Evolutionary conservation across 148 eudicot species (phyloP).

Genomic region (Cornus controversa): DNA sequence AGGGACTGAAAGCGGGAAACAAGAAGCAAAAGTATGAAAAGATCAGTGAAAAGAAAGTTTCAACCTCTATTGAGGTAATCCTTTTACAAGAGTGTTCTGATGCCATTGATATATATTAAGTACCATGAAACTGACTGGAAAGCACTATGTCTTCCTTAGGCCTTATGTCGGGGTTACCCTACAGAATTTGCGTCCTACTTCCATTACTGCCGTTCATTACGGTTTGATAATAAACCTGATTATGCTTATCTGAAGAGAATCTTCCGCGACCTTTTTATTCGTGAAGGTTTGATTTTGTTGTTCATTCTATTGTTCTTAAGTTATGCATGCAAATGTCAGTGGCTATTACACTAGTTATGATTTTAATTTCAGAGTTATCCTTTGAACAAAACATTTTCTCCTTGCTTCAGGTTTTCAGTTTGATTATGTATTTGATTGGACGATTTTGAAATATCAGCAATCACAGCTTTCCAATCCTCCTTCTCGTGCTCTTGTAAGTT

Average conservation of each 20-base stretch:
- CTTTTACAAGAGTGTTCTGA: background rate
- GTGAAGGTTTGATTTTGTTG: conserved; percentile 54
- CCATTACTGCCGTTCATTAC: conserved; percentile 81
- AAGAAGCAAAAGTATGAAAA: conserved; percentile 89
- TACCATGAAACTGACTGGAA: conserved; percentile 7
- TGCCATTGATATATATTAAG: conserved; percentile 2
- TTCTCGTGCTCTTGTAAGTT: conserved; percentile 74
- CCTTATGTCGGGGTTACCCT: conserved; percentile 85
- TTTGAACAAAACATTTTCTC: background rate
- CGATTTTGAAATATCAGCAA: conserved; percentile 55
- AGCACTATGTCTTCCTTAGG: conserved; percentile 35
- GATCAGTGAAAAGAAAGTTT: conserved; percentile 88
- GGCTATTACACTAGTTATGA: no score
- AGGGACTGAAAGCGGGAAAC: conserved; percentile 86
- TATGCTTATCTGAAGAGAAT: conserved; percentile 86
- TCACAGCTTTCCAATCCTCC: conserved; percentile 73
- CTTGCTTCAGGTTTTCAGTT: conserved; percentile 68
- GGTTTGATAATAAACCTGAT: conserved; percentile 93
- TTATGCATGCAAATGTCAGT: background rate
- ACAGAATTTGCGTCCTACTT: conserved; percentile 90
- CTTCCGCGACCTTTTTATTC: conserved; percentile 85
- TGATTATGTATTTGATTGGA: conserved; percentile 61
- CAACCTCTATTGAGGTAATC: conserved; percentile 78
- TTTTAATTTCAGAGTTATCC: background rate
- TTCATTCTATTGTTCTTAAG: background rate